These are phyloP conservation scores for Amylostereum areolatum DNA, from an alignment of 1,284 basidiomycete genomes.

Conservation along the genomic window DNA sequence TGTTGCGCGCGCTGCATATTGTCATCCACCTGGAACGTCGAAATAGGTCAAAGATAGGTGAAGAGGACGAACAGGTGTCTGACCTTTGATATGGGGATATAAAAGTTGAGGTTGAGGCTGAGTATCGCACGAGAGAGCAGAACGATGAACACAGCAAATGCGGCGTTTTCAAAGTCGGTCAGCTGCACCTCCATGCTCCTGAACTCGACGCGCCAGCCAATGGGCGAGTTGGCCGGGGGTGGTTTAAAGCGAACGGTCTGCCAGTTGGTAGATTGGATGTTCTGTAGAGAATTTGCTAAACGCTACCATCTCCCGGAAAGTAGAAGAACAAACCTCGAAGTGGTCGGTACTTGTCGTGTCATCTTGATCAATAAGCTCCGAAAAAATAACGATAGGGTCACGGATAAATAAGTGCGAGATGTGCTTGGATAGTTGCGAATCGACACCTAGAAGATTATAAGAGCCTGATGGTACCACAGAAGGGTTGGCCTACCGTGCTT, in stretches of 20 bases:
- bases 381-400: slow-evolving; percentile 94
- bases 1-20: slow-evolving; percentile 92
- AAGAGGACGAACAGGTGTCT: slow-evolving; percentile 10
- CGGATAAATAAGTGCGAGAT: slow-evolving; percentile 96
- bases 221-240: slow-evolving; percentile 84
- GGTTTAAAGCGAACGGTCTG: slow-evolving; percentile 99
- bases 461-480: background rate
- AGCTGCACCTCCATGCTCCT: slow-evolving; percentile 98
- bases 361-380: slow-evolving; percentile 91
- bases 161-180: slow-evolving; percentile 99
- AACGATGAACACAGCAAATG: slow-evolving; percentile 92
- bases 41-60: background rate
- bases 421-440: slow-evolving; percentile 85
- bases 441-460: slow-evolving; percentile 59
- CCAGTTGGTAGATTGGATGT: slow-evolving; percentile 99
- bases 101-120: slow-evolving; percentile 89
- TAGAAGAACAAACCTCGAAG: slow-evolving; percentile 67
- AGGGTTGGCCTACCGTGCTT: slow-evolving; percentile 54
- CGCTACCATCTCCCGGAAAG: background rate
- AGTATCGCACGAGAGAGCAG: slow-evolving; percentile 92
- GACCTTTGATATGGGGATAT: slow-evolving; percentile 95
- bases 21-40: slow-evolving; percentile 75
- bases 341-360: slow-evolving; percentile 87
- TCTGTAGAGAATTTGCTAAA: slow-evolving; percentile 38
- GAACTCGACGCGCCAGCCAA: slow-evolving; percentile 99